A percentile compares a stretch with the other conserved stretches of the same genome.
Conservation (phyloP, 164 flowering plant species). For the Euptelea pleiosperma region DNA sequence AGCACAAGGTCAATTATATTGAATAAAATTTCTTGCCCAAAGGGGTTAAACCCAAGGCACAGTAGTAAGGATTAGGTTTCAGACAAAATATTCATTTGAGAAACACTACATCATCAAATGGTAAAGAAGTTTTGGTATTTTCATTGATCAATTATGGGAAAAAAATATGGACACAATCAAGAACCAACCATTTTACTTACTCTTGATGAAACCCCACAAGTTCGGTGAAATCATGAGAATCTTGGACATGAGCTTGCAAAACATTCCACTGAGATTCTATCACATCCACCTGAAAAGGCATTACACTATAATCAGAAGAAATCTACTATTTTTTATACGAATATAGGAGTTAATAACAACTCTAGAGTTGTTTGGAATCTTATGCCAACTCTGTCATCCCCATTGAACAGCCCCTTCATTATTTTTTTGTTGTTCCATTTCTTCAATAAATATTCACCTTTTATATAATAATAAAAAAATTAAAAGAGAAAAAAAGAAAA, state of each 20-base stretch:
- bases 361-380: background rate
- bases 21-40: no score
- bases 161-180: background rate
- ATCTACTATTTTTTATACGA: no score
- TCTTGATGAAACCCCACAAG: slow-evolving; percentile 95
- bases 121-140: no score
- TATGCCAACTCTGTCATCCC: background rate
- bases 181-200: slow-evolving; percentile 46
- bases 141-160: background rate
- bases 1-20: no score
- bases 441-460: no score
- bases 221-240: slow-evolving; percentile 90
- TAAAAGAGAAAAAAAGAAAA: no score
- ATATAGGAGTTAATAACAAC: background rate
- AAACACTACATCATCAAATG: no score
- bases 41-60: no score
- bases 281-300: slow-evolving; percentile 78
- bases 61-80: no score
- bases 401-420: no score
- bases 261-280: slow-evolving; percentile 98
- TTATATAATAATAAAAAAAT: no score
- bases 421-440: background rate
- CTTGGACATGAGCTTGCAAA: slow-evolving; percentile 79
- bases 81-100: no score
- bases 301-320: slow-evolving; percentile 2